phyloP scores from a whole-genome alignment of 148 eudicot genomes.

The Fallopia convolvulus region DNA sequence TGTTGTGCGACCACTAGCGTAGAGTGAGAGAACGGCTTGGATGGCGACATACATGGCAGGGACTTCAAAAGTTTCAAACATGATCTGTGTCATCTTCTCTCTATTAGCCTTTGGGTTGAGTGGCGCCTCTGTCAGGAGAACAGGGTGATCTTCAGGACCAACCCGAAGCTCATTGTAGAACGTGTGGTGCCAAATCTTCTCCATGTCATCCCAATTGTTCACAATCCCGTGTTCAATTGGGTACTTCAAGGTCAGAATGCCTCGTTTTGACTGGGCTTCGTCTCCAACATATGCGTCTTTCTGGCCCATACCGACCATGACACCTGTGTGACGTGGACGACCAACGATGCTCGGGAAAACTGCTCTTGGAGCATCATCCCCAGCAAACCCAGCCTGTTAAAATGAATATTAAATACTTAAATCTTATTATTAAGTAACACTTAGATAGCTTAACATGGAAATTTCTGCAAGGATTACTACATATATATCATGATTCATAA shows the following conservation, averaged over 20 bases:
- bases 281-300: slow-evolving; percentile 52
- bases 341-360: slow-evolving; percentile 58
- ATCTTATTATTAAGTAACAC: not conserved
- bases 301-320: slow-evolving; percentile 43
- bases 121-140: slow-evolving; percentile 48
- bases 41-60: slow-evolving; percentile 44
- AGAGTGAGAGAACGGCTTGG: slow-evolving; percentile 31
- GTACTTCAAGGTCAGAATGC: slow-evolving; percentile 13
- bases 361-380: slow-evolving; percentile 32
- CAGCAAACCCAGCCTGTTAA: slow-evolving; percentile 14
- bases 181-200: slow-evolving; percentile 49
- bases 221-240: slow-evolving; percentile 12
- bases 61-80: slow-evolving; percentile 42
- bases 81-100: slow-evolving; percentile 45
- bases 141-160: slow-evolving; percentile 61
- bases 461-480: not conserved
- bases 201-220: slow-evolving; percentile 51
- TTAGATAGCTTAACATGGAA: not conserved
- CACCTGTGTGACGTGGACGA: slow-evolving; percentile 48
- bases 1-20: slow-evolving; percentile 17
- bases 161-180: slow-evolving; percentile 52
- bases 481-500: not conserved
- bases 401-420: not conserved
- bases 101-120: slow-evolving; percentile 55
- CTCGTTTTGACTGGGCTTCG: slow-evolving; percentile 47